Conservation (phyloP, 495 filamentous ascomycete genomes). For the Hypoxylon fuscum region DNA sequence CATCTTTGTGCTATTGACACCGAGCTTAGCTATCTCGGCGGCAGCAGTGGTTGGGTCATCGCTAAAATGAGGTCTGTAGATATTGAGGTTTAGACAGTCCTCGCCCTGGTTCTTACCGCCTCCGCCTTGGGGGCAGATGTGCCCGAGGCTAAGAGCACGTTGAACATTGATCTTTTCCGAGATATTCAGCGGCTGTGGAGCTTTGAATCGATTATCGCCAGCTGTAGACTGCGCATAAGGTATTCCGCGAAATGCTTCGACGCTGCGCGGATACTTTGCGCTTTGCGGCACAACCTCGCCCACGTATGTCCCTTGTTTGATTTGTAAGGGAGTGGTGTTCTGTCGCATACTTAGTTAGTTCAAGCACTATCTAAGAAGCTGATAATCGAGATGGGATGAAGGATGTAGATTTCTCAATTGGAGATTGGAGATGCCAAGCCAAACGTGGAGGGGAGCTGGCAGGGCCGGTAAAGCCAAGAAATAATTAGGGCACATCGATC, state of each 20-base stretch:
- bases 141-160: conserved; percentile 54
- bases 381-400: background rate
- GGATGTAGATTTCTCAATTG: background rate
- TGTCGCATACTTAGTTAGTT: conserved; percentile 39
- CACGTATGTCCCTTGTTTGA: conserved; percentile 65
- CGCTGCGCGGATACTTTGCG: conserved; percentile 51
- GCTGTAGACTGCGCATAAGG: conserved; percentile 66
- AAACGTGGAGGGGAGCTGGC: background rate
- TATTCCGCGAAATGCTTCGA: conserved; percentile 69
- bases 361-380: background rate
- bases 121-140: conserved; percentile 50
- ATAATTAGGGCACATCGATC: background rate
- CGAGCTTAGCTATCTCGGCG: conserved; percentile 32
- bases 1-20: conserved; percentile 48
- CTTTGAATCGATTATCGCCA: conserved; percentile 65
- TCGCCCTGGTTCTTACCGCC: conserved; percentile 50
- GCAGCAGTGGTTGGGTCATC: conserved; percentile 35
- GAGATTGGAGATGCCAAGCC: conserved; percentile 32
- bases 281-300: conserved; percentile 55
- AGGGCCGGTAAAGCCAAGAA: conserved; percentile 16
- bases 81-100: conserved; percentile 62
- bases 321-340: conserved; percentile 36
- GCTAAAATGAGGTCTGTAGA: conserved; percentile 53
- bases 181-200: conserved; percentile 53
- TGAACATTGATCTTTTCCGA: conserved; percentile 39